Evolutionary conservation across 768 basidiomycete species (phyloP).

Genomic region (Leccinum olivaceopallidum): DNA sequence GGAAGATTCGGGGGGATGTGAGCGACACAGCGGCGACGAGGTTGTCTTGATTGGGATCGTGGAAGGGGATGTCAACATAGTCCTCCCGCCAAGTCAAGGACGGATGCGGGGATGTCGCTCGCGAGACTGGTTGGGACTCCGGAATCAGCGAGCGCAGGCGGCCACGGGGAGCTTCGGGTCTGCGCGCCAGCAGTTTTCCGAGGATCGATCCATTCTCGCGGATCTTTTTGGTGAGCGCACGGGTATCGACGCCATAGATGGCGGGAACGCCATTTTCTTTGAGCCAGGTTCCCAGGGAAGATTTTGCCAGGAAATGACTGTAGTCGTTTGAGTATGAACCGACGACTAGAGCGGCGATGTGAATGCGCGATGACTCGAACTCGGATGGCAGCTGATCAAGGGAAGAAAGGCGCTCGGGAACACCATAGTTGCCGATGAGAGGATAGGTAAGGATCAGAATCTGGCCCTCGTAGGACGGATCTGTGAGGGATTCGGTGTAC

Average conservation of each 20-base stretch:
- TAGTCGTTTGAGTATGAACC: slow-evolving; percentile 94
- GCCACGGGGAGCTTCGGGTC: slow-evolving; percentile 43
- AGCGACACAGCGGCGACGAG: slow-evolving; percentile 90
- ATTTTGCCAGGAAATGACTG: slow-evolving; percentile 90
- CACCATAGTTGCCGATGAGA: slow-evolving; percentile 96
- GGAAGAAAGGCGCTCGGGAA: slow-evolving; percentile 63
- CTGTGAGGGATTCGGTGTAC: slow-evolving; percentile 96
- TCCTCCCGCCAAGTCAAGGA: slow-evolving; percentile 76
- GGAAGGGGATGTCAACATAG: slow-evolving; percentile 79
- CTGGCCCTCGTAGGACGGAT: slow-evolving; percentile 98
- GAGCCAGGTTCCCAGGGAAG: slow-evolving; percentile 88
- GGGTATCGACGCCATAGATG: slow-evolving; percentile 94
- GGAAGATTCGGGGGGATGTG: slow-evolving; percentile 63
- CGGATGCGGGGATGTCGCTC: slow-evolving; percentile 54
- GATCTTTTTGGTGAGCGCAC: slow-evolving; percentile 94
- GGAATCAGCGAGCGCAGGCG: slow-evolving; percentile 36
- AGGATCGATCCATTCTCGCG: slow-evolving; percentile 94
- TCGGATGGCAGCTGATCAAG: slow-evolving; percentile 63
- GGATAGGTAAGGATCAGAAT: slow-evolving; percentile 98
- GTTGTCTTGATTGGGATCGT: slow-evolving; percentile 87
- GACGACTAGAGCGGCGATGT: slow-evolving; percentile 88
- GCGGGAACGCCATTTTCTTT: slow-evolving; percentile 95
- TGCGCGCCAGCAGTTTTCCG: slow-evolving; percentile 76
- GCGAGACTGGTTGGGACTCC: slow-evolving; percentile 43
- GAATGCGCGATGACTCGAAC: slow-evolving; percentile 95